A percentile compares a stretch with the other conserved stretches of the same genome.
Conservation (phyloP, 2,329 filamentous ascomycete genomes). For the Mollisiaceae sp. region DNA sequence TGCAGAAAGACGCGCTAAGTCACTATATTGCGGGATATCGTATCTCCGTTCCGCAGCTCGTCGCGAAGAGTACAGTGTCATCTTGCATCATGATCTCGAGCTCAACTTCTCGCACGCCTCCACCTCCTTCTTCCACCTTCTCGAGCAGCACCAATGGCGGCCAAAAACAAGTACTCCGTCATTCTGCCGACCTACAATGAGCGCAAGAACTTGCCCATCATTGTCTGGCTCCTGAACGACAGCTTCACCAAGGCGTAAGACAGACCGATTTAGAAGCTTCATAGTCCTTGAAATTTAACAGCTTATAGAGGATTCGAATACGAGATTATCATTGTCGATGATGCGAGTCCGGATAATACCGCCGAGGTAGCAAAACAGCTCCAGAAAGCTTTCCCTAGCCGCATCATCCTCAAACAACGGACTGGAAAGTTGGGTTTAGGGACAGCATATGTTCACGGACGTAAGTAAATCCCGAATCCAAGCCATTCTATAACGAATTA, state of each 20-base stretch:
- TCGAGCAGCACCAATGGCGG: too few species aligned
- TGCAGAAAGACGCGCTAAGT: too few species aligned
- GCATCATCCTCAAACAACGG: constrained; percentile 84
- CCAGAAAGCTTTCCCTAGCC: constrained; percentile 79
- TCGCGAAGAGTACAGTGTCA: too few species aligned
- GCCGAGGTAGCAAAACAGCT: constrained; percentile 94
- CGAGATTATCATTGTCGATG: constrained; percentile 98
- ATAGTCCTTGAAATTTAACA: not conserved
- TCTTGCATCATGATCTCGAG: too few species aligned
- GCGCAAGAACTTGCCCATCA: constrained; percentile 94
- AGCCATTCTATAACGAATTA: too few species aligned
- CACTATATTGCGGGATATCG: too few species aligned
- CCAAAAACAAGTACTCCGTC: constrained; percentile 87
- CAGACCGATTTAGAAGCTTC: too few species aligned
- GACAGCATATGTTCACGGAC: constrained; percentile 41
- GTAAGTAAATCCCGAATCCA: too few species aligned
- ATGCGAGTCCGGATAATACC: constrained; percentile 95
- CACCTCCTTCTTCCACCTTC: too few species aligned
- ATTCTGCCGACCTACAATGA: constrained; percentile 99
- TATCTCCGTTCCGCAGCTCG: too few species aligned
- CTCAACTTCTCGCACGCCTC: too few species aligned
- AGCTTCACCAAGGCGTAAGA: constrained; percentile 86
- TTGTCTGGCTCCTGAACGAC: constrained; percentile 92
- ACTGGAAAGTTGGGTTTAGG: constrained; percentile 64
- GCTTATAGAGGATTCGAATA: constrained; percentile 81